Evolutionary conservation across 768 basidiomycete species (phyloP).

Genomic region (Phylloporus scabripes): DNA sequence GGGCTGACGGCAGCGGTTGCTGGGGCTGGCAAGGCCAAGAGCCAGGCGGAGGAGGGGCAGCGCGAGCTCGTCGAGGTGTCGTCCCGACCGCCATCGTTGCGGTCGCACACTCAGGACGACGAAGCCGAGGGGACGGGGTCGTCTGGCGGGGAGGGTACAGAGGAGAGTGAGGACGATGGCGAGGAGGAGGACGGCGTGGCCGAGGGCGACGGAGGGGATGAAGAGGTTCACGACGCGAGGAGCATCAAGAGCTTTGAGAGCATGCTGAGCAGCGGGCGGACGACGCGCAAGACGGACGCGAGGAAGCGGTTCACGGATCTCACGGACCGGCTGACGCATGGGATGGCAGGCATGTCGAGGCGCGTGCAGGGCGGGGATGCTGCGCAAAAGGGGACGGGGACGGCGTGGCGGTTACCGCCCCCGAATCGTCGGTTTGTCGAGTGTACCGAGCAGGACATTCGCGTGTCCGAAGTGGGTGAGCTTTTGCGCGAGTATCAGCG

Average conservation of each 20-base stretch:
- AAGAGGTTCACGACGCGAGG: constrained; percentile 47
- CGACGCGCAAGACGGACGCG: constrained; percentile 12
- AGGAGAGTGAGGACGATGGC: constrained; percentile 5
- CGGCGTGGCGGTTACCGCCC: constrained; percentile 41
- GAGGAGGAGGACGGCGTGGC: constrained; percentile 17
- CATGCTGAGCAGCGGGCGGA: constrained; percentile 53
- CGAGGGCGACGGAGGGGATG: constrained; percentile 26
- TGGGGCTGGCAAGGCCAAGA: constrained; percentile 29
- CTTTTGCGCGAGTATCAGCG: constrained; percentile 78
- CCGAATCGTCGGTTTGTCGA: constrained; percentile 60
- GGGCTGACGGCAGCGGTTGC: constrained; percentile 66
- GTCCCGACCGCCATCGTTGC: constrained; percentile 44
- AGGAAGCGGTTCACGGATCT: constrained; percentile 48
- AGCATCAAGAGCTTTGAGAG: constrained; percentile 86
- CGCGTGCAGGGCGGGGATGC: constrained; percentile 30
- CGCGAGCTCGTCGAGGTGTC: constrained; percentile 51
- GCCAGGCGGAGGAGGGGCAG: constrained; percentile 33
- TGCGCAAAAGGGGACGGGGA: constrained; percentile 33
- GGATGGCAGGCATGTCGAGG: constrained; percentile 35
- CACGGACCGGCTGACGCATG: constrained; percentile 71
- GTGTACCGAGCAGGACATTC: constrained; percentile 69
- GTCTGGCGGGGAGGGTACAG: constrained; percentile 12
- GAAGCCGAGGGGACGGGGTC: neutral
- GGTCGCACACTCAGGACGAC: constrained; percentile 1
- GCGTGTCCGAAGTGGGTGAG: constrained; percentile 72